Evolutionary conservation across 148 eudicot species (phyloP).

Genomic region (Linanthus parryae): DNA sequence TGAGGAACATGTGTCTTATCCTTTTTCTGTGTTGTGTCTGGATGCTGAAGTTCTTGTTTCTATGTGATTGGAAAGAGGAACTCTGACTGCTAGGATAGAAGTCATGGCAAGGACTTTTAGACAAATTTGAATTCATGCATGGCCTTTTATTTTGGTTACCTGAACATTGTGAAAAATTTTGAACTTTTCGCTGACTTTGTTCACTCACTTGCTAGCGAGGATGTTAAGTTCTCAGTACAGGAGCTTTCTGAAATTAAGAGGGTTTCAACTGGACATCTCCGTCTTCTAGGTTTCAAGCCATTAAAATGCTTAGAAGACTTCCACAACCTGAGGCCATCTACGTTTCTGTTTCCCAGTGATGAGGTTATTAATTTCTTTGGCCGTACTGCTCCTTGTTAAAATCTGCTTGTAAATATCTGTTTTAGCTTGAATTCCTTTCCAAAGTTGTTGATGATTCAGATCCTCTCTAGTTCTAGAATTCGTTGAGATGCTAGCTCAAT

Average conservation of each 20-base stretch:
- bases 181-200: not conserved
- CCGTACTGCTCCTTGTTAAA: not conserved
- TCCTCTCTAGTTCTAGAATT: not conserved
- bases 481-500: not conserved
- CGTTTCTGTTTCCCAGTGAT: slow-evolving; percentile 86
- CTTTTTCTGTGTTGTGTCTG: too few species aligned
- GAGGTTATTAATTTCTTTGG: slow-evolving; percentile 41
- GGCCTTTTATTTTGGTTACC: too few species aligned
- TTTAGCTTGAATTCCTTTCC: not conserved
- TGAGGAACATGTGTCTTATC: too few species aligned
- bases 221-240: slow-evolving; percentile 52
- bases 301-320: slow-evolving; percentile 78
- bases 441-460: not conserved
- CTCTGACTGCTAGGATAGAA: too few species aligned
- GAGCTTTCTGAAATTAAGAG: slow-evolving; percentile 82
- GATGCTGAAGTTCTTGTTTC: too few species aligned
- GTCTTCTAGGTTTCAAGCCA: slow-evolving; percentile 95
- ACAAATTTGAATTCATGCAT: too few species aligned
- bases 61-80: too few species aligned
- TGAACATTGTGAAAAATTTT: too few species aligned
- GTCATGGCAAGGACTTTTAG: too few species aligned
- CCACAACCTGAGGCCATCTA: slow-evolving; percentile 92
- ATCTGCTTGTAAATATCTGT: slow-evolving; percentile 4
- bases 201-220: slow-evolving; percentile 47
- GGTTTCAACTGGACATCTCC: slow-evolving; percentile 68